These are phyloP conservation scores for Borovskyia barvae DNA, from an alignment of 208 protist genomes.

Conservation along the genomic window DNA sequence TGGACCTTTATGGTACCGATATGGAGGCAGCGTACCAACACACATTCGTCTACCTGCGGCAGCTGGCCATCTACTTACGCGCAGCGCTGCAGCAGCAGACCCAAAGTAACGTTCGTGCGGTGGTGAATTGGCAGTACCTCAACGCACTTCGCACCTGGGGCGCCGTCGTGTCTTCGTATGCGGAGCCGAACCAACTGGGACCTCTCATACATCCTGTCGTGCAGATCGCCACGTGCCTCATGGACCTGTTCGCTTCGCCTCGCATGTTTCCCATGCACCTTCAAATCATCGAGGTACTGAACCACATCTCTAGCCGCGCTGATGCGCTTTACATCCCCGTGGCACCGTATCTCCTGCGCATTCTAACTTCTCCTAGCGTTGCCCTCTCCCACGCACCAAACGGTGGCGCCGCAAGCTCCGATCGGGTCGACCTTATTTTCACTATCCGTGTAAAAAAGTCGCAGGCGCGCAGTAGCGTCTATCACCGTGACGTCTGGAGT, in stretches of 20 bases:
- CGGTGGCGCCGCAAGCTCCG: constrained; percentile 28
- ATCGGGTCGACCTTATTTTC: constrained; percentile 78
- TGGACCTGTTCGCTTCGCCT: constrained; percentile 91
- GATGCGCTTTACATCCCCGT: constrained; percentile 93
- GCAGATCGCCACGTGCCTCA: constrained; percentile 85
- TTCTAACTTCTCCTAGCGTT: constrained; percentile 86
- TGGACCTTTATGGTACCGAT: constrained; percentile 95
- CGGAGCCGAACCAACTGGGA: constrained; percentile 78
- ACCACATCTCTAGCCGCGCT: constrained; percentile 80
- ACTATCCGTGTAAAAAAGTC: constrained; percentile 91
- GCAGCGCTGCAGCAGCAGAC: constrained; percentile 91
- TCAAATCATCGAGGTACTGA: constrained; percentile 91
- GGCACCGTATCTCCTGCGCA: constrained; percentile 90
- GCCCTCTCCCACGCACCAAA: constrained; percentile 43
- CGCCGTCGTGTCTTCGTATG: constrained; percentile 85
- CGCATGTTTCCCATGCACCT: constrained; percentile 96
- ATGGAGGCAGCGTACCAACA: constrained; percentile 92
- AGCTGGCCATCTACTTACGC: constrained; percentile 96
- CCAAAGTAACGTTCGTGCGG: constrained; percentile 87
- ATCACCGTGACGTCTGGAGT: constrained; percentile 74
- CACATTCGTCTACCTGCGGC: constrained; percentile 97
- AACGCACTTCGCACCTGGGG: constrained; percentile 94
- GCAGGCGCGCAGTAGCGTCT: constrained; percentile 62
- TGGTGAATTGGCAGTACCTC: constrained; percentile 98
- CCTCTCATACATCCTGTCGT: constrained; percentile 93